Conservation (phyloP, 768 basidiomycete genomes). For the Pholiota conissans region DNA sequence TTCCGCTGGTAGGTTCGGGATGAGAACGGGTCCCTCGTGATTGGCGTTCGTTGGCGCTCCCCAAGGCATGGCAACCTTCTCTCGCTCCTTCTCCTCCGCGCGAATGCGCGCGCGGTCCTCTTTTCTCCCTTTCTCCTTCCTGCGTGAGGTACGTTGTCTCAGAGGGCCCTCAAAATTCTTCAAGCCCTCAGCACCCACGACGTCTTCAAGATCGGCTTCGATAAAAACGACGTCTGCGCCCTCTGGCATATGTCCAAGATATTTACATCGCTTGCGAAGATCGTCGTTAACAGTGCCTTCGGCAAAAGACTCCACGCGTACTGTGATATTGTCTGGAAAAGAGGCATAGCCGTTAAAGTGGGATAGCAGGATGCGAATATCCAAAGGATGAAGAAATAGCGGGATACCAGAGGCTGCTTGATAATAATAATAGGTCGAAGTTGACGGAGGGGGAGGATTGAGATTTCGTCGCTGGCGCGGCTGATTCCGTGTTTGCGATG, state of each 20-base stretch:
- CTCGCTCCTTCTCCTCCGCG: constrained; percentile 77
- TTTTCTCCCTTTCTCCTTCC: constrained; percentile 80
- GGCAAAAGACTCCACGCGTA: constrained; percentile 75
- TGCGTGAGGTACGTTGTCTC: constrained; percentile 66
- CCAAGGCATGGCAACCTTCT: constrained; percentile 43
- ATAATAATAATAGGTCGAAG: constrained; percentile 93
- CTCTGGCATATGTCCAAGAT: constrained; percentile 89
- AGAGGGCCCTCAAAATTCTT: constrained; percentile 84
- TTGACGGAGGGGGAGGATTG: constrained; percentile 84
- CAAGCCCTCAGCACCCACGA: constrained; percentile 75
- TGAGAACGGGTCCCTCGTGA: constrained; percentile 15
- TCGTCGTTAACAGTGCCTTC: constrained; percentile 91
- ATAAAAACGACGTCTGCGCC: constrained; percentile 93
- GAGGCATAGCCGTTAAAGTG: constrained; percentile 79
- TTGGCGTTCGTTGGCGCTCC: constrained; percentile 6
- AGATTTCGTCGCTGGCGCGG: constrained; percentile 73
- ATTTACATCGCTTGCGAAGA: constrained; percentile 92
- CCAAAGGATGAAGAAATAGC: constrained; percentile 92
- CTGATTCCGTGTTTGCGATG: constrained; percentile 36
- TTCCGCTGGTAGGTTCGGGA: constrained; percentile 24
- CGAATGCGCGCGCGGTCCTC: constrained; percentile 82
- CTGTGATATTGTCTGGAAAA: constrained; percentile 80
- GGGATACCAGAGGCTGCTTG: constrained; percentile 91
- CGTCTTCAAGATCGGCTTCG: constrained; percentile 78
- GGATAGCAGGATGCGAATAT: constrained; percentile 88